Percentiles rank a stretch among this genome's conserved stretches.
Conservation (phyloP, 2,329 filamentous ascomycete genomes). For the Colletotrichum costaricense region DNA sequence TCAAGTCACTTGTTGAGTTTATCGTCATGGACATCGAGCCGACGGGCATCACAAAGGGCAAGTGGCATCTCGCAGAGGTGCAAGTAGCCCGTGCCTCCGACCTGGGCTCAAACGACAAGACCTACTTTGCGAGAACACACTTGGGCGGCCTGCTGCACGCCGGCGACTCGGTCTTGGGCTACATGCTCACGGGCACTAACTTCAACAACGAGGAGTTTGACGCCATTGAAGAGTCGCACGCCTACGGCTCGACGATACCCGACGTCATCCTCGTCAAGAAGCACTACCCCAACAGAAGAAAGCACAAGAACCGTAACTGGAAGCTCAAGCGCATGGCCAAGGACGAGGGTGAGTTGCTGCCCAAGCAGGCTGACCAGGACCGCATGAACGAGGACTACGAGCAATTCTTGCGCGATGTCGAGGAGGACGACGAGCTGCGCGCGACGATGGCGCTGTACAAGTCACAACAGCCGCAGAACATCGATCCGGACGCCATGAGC, state of each 20-base stretch:
- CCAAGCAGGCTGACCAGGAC: constrained; percentile 88
- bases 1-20: constrained; percentile 89
- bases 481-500: constrained; percentile 73
- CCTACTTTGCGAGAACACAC: constrained; percentile 92
- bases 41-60: constrained; percentile 79
- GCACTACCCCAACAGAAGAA: constrained; percentile 87
- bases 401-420: constrained; percentile 95
- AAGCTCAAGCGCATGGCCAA: constrained; percentile 92
- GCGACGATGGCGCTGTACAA: constrained; percentile 90
- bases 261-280: constrained; percentile 98
- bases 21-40: constrained; percentile 95
- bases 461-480: constrained; percentile 63
- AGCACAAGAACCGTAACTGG: constrained; percentile 88
- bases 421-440: constrained; percentile 91
- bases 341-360: constrained; percentile 88
- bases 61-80: constrained; percentile 86
- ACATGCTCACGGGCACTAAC: constrained; percentile 87
- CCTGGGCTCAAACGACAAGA: constrained; percentile 85
- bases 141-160: constrained; percentile 86
- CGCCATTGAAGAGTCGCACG: constrained; percentile 80
- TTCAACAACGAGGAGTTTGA: constrained; percentile 93
- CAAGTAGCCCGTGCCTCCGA: constrained; percentile 90
- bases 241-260: constrained; percentile 82
- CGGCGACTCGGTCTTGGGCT: constrained; percentile 92
- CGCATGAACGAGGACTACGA: constrained; percentile 94